phyloP scores from a whole-genome alignment of 495 filamentous ascomycete species.

The Massariosphaeria phaeospora region DNA sequence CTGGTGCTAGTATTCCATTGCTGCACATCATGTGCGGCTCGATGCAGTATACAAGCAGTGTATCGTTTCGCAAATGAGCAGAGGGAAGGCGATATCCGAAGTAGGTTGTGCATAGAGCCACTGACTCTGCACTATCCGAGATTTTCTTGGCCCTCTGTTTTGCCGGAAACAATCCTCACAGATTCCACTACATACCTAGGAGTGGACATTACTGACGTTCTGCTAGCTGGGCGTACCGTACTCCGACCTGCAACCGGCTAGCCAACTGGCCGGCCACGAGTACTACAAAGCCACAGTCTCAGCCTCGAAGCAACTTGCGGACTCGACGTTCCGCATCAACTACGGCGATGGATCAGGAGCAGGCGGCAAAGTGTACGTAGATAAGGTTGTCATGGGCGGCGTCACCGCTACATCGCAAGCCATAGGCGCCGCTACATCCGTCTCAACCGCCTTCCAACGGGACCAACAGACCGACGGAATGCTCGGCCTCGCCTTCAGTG shows the following conservation, averaged over 20 bases:
- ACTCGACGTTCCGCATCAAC: slow-evolving; percentile 58
- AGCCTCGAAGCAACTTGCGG: slow-evolving; percentile 49
- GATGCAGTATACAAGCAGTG: slow-evolving; percentile 13
- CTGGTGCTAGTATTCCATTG: slow-evolving; percentile 3
- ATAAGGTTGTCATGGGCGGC: slow-evolving; percentile 62
- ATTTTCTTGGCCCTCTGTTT: background rate
- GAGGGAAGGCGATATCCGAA: background rate
- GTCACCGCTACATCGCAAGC: slow-evolving; percentile 60
- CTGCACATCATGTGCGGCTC: slow-evolving; percentile 9
- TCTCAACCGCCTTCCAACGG: slow-evolving; percentile 56
- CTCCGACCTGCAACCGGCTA: slow-evolving; percentile 32
- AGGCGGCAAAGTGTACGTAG: slow-evolving; percentile 62
- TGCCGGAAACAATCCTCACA: too few species aligned
- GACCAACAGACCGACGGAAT: slow-evolving; percentile 64
- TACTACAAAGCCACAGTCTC: slow-evolving; percentile 52
- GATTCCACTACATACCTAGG: too few species aligned
- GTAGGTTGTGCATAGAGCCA: background rate
- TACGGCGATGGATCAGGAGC: slow-evolving; percentile 70
- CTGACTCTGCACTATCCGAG: background rate
- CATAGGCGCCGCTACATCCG: slow-evolving; percentile 60
- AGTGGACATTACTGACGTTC: slow-evolving; percentile 15
- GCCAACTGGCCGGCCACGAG: slow-evolving; percentile 53
- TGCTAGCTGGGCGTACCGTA: slow-evolving; percentile 35
- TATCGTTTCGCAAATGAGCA: slow-evolving; percentile 2
- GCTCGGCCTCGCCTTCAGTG: slow-evolving; percentile 66